Evolutionary conservation across 2,329 filamentous ascomycete genomes (phyloP).

Genomic region (Dryadomyces quercivorus): DNA sequence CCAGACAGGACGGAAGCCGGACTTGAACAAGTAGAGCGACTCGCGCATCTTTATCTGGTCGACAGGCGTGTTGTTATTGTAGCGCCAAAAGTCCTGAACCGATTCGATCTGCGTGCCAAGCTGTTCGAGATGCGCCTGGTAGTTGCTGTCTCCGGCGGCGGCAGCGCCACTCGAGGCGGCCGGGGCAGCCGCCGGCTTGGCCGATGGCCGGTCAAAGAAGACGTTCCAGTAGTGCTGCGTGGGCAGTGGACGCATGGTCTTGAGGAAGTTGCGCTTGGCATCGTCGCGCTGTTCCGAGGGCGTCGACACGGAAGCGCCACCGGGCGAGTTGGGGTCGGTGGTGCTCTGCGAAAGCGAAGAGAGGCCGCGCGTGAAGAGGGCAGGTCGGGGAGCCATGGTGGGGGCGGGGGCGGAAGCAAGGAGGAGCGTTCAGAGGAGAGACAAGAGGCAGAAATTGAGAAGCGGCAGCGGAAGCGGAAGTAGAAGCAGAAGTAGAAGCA

Average conservation of each 20-base stretch:
- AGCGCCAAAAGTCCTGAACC: constrained; percentile 74
- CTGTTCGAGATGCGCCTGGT: constrained; percentile 46
- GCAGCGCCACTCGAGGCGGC: not conserved
- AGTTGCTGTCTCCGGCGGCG: constrained; percentile 22
- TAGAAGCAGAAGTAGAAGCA: not conserved
- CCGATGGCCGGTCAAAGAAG: constrained; percentile 43
- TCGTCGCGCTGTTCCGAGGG: constrained; percentile 64
- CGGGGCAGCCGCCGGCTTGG: not conserved
- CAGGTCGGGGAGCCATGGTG: constrained; percentile 42
- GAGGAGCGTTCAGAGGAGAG: not conserved
- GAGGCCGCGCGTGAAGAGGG: constrained; percentile 50
- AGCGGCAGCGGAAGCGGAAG: not conserved
- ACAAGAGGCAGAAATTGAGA: not conserved
- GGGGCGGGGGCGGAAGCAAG: not conserved
- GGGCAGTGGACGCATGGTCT: constrained; percentile 58
- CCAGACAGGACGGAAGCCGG: constrained; percentile 65
- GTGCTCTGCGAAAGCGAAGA: constrained; percentile 45
- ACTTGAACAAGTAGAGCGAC: constrained; percentile 69
- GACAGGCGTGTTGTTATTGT: constrained; percentile 71
- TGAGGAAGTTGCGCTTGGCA: constrained; percentile 73
- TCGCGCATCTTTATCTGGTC: constrained; percentile 65
- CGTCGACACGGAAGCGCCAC: constrained; percentile 50
- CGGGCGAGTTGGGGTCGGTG: constrained; percentile 44
- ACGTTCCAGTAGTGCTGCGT: constrained; percentile 74
- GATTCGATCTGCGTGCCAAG: constrained; percentile 59